Conservation (phyloP, 1,284 basidiomycete genomes). For the Leccinum angustisporum region DNA sequence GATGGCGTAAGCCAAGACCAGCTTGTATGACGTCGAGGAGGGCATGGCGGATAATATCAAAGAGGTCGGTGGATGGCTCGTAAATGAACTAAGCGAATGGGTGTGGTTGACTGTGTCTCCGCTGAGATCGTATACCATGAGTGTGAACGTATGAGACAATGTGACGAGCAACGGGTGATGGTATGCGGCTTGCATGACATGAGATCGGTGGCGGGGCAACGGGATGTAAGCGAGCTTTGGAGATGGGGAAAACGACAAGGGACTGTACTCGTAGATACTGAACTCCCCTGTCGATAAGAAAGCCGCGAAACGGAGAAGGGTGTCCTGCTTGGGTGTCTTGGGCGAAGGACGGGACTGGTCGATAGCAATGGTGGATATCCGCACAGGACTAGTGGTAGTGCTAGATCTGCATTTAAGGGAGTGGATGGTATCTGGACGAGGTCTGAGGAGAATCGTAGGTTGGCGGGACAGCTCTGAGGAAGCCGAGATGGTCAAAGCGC, state of each 20-base stretch:
- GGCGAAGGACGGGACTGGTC: slow-evolving; percentile 64
- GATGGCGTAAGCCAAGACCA: slow-evolving; percentile 67
- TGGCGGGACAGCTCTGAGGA: slow-evolving; percentile 31
- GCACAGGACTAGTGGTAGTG: slow-evolving; percentile 27
- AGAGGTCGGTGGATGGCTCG: slow-evolving; percentile 71
- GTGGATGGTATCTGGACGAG: slow-evolving; percentile 12
- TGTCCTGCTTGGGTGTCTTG: slow-evolving; percentile 24
- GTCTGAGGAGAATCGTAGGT: slow-evolving; percentile 32
- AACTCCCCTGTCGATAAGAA: slow-evolving; percentile 73
- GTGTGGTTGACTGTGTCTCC: slow-evolving; percentile 47
- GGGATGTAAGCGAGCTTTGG: slow-evolving; percentile 53
- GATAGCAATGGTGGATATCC: slow-evolving; percentile 61
- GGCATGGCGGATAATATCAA: slow-evolving; percentile 61
- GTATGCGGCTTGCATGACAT: slow-evolving; percentile 66
- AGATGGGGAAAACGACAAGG: slow-evolving; percentile 40
- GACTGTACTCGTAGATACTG: slow-evolving; percentile 52
- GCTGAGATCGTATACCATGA: slow-evolving; percentile 68
- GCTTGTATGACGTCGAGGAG: slow-evolving; percentile 59
- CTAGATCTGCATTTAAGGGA: slow-evolving; percentile 31
- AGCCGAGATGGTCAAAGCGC: slow-evolving; percentile 41
- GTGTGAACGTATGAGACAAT: slow-evolving; percentile 61
- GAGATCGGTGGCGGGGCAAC: slow-evolving; percentile 39
- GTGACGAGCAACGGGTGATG: slow-evolving; percentile 75
- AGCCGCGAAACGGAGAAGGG: slow-evolving; percentile 48
- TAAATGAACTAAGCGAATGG: slow-evolving; percentile 70